Percentiles rank a stretch among this genome's conserved stretches.
Evolutionary conservation across 225 moss, liverwort and hornwort genomes (phyloP).

Genomic region (Asterella californica): DNA sequence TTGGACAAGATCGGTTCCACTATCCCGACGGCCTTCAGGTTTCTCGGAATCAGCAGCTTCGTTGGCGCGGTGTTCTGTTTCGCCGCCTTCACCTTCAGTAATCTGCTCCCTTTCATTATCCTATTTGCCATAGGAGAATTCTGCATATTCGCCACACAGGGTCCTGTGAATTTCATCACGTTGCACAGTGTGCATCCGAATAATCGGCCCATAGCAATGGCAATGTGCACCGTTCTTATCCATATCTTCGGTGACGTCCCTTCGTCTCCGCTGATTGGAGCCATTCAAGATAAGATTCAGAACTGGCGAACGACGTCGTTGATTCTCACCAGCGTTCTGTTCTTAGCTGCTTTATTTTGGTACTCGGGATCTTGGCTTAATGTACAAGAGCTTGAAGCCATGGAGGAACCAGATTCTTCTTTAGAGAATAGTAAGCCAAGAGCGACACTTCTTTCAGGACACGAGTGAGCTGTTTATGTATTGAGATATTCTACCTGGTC

Average conservation of each 20-base stretch:
- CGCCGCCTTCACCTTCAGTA: conserved; percentile 57
- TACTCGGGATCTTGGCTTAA: conserved; percentile 38
- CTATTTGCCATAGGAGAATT: conserved; percentile 86
- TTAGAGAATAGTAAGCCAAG: conserved; percentile 10
- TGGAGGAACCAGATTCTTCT: neutral
- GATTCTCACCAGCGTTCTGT: conserved; percentile 61
- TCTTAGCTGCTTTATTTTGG: conserved; percentile 74
- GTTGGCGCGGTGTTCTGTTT: conserved; percentile 66
- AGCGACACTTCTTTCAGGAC: neutral
- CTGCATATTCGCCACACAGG: conserved; percentile 89
- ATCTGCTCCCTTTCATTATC: conserved; percentile 57
- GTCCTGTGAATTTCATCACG: conserved; percentile 85
- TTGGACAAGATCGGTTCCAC: conserved; percentile 80
- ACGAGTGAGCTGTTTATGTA: neutral
- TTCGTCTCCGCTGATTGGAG: conserved; percentile 82
- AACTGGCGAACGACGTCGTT: conserved; percentile 82
- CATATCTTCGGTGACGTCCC: conserved; percentile 98
- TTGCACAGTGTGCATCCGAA: conserved; percentile 73
- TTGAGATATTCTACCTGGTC: too few relatives aligned
- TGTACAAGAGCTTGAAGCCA: neutral
- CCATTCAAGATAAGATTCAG: conserved; percentile 68
- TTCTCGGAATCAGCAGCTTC: conserved; percentile 58
- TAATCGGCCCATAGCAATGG: conserved; percentile 81
- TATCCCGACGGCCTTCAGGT: conserved; percentile 76
- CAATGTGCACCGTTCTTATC: conserved; percentile 85